Conservation (phyloP, 306 rosid species). For the Ceratonia siliqua region DNA sequence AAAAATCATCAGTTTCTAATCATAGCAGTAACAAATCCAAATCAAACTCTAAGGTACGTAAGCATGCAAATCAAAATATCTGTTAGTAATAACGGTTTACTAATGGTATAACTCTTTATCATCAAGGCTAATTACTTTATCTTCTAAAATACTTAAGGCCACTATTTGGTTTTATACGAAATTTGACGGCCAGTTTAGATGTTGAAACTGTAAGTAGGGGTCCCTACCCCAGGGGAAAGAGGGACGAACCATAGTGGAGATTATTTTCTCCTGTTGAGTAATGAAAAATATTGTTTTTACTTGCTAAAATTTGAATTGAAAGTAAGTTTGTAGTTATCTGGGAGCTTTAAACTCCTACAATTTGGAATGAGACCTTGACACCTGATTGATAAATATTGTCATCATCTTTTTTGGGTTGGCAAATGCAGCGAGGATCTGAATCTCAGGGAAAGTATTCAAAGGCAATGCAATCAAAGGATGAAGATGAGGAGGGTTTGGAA, state of each 20-base stretch:
- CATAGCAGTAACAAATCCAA: constrained; percentile 72
- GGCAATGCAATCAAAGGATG: constrained; percentile 51
- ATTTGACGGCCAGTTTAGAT: neutral
- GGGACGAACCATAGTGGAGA: neutral
- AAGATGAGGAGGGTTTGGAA: constrained; percentile 58
- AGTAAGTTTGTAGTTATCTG: neutral
- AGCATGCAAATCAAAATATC: neutral
- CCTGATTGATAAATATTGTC: neutral
- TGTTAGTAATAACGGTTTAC: neutral
- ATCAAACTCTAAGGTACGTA: constrained; percentile 65
- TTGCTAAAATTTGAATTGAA: neutral
- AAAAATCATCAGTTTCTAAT: constrained; percentile 67
- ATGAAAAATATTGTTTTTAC: neutral
- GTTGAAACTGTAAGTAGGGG: neutral
- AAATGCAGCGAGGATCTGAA: constrained; percentile 68
- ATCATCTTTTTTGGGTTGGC: constrained; percentile 27
- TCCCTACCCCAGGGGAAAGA: neutral
- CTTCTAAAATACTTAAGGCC: neutral
- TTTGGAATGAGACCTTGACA: neutral
- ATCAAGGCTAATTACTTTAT: neutral
- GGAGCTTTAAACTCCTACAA: neutral
- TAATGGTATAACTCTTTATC: neutral
- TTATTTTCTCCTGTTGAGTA: neutral
- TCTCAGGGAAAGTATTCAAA: constrained; percentile 49
- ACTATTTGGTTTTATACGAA: neutral